Conservation (phyloP, 148 eudicot genomes). For the Camellia granthamiana region DNA sequence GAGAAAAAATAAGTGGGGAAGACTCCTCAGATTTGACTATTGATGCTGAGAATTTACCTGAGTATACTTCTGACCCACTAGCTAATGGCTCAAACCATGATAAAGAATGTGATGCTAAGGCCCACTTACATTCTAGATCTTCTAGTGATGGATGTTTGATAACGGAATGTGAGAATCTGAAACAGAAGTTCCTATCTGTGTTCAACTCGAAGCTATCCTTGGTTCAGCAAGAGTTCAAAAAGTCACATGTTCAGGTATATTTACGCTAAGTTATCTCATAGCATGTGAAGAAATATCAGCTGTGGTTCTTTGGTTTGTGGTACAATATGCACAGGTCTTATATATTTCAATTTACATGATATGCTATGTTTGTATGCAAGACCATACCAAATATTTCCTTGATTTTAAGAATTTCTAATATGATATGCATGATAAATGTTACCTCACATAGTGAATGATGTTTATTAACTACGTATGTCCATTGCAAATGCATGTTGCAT, state of each 20-base stretch:
- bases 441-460: neutral
- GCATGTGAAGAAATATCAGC: constrained; percentile 2
- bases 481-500: neutral
- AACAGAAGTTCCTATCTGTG: constrained; percentile 61
- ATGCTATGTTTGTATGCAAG: neutral
- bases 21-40: constrained; percentile 12
- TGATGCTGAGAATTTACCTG: constrained; percentile 24
- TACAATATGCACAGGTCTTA: neutral
- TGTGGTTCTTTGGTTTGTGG: neutral
- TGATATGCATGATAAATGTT: neutral
- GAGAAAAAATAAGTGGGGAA: constrained; percentile 17
- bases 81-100: constrained; percentile 26
- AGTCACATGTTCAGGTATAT: constrained; percentile 77
- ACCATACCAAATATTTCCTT: neutral
- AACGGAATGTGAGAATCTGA: constrained; percentile 51
- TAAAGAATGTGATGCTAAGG: constrained; percentile 20
- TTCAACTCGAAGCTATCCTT: constrained; percentile 55
- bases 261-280: constrained; percentile 14
- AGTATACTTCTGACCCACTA: constrained; percentile 11
- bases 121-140: constrained; percentile 11
- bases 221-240: constrained; percentile 83
- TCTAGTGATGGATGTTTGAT: constrained; percentile 37
- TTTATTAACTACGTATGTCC: neutral
- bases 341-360: neutral
- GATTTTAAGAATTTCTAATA: neutral